Evolutionary conservation across 2,329 filamentous ascomycete genomes (phyloP).

Genomic region (Scedosporium minutisporum): DNA sequence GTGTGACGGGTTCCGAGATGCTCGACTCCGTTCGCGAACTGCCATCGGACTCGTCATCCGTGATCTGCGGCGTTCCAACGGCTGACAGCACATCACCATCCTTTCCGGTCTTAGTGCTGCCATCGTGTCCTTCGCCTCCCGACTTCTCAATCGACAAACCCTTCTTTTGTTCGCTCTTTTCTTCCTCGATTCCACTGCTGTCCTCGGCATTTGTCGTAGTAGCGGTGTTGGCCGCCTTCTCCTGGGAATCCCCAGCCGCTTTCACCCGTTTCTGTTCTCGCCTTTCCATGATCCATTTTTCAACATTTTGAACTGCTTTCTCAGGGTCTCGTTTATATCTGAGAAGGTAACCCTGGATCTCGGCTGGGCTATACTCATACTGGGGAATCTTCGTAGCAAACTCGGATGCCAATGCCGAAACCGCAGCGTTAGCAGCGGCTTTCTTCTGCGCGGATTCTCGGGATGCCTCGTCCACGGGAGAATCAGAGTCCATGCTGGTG

Average conservation of each 20-base stretch:
- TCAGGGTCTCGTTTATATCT: constrained; percentile 44
- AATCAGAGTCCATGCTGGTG: constrained; percentile 8
- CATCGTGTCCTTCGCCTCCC: not conserved
- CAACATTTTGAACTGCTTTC: constrained; percentile 34
- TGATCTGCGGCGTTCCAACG: constrained; percentile 12
- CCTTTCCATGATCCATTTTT: constrained; percentile 39
- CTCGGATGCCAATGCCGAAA: constrained; percentile 14
- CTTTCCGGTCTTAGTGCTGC: not conserved
- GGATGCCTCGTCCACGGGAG: not conserved
- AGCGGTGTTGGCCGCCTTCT: constrained; percentile 10
- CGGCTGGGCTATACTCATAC: constrained; percentile 48
- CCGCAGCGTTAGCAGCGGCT: constrained; percentile 16
- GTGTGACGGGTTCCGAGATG: not conserved
- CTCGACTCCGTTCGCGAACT: not conserved
- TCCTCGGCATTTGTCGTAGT: not conserved
- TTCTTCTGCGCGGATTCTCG: constrained; percentile 8
- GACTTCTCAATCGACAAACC: not conserved
- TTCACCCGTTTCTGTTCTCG: constrained; percentile 27
- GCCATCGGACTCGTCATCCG: constrained; percentile 10
- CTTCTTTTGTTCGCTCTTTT: too few species aligned
- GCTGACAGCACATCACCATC: not conserved
- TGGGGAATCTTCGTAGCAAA: constrained; percentile 44
- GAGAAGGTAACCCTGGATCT: constrained; percentile 50
- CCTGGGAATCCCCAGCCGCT: constrained; percentile 19
- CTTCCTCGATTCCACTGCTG: too few species aligned